Conservation (phyloP, 2,329 filamentous ascomycete species). For the Alternaria gansuensis region DNA sequence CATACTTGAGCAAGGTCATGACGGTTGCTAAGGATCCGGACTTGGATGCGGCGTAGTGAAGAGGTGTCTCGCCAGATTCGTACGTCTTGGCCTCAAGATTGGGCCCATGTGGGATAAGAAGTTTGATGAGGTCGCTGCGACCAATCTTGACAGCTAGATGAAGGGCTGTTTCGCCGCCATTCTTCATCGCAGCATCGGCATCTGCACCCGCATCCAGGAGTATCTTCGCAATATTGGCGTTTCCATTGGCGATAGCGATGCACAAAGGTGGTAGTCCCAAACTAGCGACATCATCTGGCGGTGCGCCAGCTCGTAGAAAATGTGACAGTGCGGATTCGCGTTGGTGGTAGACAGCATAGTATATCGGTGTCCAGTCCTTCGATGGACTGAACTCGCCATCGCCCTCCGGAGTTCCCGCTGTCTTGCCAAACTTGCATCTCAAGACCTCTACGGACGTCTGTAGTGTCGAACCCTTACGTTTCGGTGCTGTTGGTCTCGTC, state of each 20-base stretch:
- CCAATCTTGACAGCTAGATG: slow-evolving; percentile 44
- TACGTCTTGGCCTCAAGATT: slow-evolving; percentile 36
- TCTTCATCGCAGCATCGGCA: slow-evolving; percentile 31
- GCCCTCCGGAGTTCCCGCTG: slow-evolving; percentile 17
- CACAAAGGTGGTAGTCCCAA: slow-evolving; percentile 40
- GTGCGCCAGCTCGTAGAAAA: slow-evolving; percentile 41
- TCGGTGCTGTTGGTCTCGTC: slow-evolving; percentile 16
- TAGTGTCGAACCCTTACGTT: slow-evolving; percentile 39
- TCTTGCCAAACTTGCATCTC: slow-evolving; percentile 42
- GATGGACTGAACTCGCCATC: slow-evolving; percentile 28
- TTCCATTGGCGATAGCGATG: slow-evolving; percentile 41
- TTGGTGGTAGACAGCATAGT: slow-evolving; percentile 43
- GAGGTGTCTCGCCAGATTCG: slow-evolving; percentile 40
- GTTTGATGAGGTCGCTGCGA: slow-evolving; percentile 37
- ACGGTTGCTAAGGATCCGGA: slow-evolving; percentile 35
- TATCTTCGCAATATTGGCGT: slow-evolving; percentile 37
- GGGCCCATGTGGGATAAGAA: slow-evolving; percentile 36
- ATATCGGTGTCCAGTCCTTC: slow-evolving; percentile 46
- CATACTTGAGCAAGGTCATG: slow-evolving; percentile 37
- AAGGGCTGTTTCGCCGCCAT: slow-evolving; percentile 42
- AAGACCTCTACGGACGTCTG: slow-evolving; percentile 46
- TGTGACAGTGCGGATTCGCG: slow-evolving; percentile 46
- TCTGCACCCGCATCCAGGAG: slow-evolving; percentile 43
- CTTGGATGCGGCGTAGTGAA: slow-evolving; percentile 47
- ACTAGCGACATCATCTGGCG: slow-evolving; percentile 36